Percentiles rank a stretch among this genome's conserved stretches.
Conservation (phyloP, 2,329 filamentous ascomycete genomes). For the Colletotrichum liaoningense region DNA sequence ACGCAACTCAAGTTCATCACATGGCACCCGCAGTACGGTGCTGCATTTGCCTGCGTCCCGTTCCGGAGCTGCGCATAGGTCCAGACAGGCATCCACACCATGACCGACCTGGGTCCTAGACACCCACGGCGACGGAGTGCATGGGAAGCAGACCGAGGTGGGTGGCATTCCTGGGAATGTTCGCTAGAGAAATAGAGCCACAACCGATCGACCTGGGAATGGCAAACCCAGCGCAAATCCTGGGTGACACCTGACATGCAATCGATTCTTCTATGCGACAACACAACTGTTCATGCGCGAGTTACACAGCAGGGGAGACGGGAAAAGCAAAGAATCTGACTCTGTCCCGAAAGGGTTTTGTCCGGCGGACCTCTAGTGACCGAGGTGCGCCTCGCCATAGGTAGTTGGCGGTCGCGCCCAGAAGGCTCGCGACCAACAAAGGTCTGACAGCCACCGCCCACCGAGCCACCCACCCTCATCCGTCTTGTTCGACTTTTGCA, state of each 20-base stretch:
- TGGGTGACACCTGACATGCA: constrained; percentile 31
- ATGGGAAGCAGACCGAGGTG: constrained; percentile 28
- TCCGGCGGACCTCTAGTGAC: constrained; percentile 27
- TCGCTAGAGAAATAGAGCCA: constrained; percentile 14
- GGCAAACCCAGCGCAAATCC: constrained; percentile 7
- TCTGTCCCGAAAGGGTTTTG: constrained; percentile 19
- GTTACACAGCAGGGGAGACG: constrained; percentile 27
- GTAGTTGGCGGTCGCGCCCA: constrained; percentile 32
- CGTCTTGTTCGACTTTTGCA: constrained; percentile 31
- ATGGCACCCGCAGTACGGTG: constrained; percentile 23
- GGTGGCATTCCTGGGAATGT: constrained; percentile 28
- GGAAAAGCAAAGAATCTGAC: constrained; percentile 20
- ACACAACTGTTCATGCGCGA: constrained; percentile 29
- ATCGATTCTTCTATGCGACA: constrained; percentile 30
- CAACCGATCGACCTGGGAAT: constrained; percentile 2
- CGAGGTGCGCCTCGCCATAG: constrained; percentile 33
- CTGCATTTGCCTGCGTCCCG: constrained; percentile 30
- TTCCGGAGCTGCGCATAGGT: constrained; percentile 28
- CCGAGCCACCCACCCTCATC: constrained; percentile 36
- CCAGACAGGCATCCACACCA: constrained; percentile 9
- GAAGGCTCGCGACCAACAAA: constrained; percentile 33
- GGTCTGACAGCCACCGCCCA: constrained; percentile 36
- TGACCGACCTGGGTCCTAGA: not conserved
- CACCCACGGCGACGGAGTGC: not conserved
- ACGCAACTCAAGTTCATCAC: constrained; percentile 28